Percentiles rank a stretch among this genome's conserved stretches.
Conservation (phyloP, 176 grass and related monocot genomes). For the Bothriochloa decipiens region DNA sequence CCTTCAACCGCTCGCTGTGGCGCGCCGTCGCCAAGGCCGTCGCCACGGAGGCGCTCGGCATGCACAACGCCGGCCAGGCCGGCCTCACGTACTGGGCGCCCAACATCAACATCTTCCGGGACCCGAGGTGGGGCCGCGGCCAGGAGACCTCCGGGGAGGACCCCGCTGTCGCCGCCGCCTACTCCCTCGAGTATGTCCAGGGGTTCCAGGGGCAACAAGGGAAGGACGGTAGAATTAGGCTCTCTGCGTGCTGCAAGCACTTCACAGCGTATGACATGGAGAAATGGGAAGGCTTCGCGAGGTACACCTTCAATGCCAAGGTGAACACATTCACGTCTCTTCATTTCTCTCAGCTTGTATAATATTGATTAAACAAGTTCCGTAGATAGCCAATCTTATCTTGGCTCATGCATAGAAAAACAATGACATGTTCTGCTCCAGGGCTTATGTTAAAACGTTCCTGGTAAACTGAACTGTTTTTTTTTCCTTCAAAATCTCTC, state of each 20-base stretch:
- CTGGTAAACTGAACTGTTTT: too few species aligned
- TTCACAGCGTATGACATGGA: slow-evolving; percentile 90
- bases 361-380: background rate
- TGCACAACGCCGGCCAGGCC: slow-evolving; percentile 85
- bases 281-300: slow-evolving; percentile 63
- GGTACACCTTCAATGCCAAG: slow-evolving; percentile 91
- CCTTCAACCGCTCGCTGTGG: slow-evolving; percentile 92
- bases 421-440: background rate
- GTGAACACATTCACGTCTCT: slow-evolving; percentile 35
- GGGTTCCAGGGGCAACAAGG: slow-evolving; percentile 76
- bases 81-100: slow-evolving; percentile 96
- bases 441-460: too few species aligned
- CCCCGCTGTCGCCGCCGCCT: slow-evolving; percentile 62
- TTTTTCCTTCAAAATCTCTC: background rate
- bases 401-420: background rate
- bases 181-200: slow-evolving; percentile 76
- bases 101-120: slow-evolving; percentile 98
- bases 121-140: slow-evolving; percentile 85
- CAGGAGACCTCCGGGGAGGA: slow-evolving; percentile 98
- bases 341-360: background rate
- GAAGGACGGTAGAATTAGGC: slow-evolving; percentile 56
- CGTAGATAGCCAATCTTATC: background rate
- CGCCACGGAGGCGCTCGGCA: slow-evolving; percentile 78
- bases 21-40: slow-evolving; percentile 57
- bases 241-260: slow-evolving; percentile 96